These are phyloP conservation scores for Camillea tinctor DNA, from an alignment of 2,329 filamentous ascomycete genomes.

Conservation along the genomic window DNA sequence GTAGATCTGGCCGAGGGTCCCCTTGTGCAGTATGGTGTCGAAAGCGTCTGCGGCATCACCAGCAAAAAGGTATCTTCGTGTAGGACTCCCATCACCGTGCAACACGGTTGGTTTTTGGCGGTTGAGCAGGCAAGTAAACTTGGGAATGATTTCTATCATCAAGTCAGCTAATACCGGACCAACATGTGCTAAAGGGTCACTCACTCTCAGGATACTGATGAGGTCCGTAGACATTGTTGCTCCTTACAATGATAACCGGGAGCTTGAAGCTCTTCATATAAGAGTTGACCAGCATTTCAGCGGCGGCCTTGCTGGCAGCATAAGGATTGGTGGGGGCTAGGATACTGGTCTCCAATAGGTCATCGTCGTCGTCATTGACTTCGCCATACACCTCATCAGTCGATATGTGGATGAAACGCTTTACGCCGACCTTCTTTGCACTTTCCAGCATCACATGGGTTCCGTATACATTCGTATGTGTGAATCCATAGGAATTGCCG, in stretches of 20 bases:
- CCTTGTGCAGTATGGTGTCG: constrained; percentile 80
- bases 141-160: constrained; percentile 72
- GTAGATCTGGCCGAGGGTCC: constrained; percentile 72
- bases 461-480: constrained; percentile 77
- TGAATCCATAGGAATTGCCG: constrained; percentile 79
- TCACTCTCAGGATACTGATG: constrained; percentile 82
- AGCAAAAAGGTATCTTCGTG: constrained; percentile 74
- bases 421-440: constrained; percentile 68
- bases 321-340: constrained; percentile 81
- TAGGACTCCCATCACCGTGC: constrained; percentile 74
- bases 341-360: constrained; percentile 70
- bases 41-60: constrained; percentile 79
- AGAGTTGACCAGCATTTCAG: constrained; percentile 84
- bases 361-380: constrained; percentile 68
- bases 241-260: constrained; percentile 74
- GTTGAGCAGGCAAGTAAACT: constrained; percentile 72
- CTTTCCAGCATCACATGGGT: constrained; percentile 82
- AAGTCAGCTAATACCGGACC: constrained; percentile 7
- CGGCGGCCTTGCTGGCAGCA: constrained; percentile 76
- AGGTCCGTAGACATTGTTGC: constrained; percentile 84
- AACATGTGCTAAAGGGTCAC: constrained; percentile 29
- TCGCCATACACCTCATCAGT: constrained; percentile 87
- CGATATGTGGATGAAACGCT: constrained; percentile 76
- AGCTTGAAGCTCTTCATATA: constrained; percentile 82
- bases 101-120: constrained; percentile 66